Base-by-base conservation (phyloP, 2,329 filamentous ascomycete species). In the Amesomyces nigricolor region DNA sequence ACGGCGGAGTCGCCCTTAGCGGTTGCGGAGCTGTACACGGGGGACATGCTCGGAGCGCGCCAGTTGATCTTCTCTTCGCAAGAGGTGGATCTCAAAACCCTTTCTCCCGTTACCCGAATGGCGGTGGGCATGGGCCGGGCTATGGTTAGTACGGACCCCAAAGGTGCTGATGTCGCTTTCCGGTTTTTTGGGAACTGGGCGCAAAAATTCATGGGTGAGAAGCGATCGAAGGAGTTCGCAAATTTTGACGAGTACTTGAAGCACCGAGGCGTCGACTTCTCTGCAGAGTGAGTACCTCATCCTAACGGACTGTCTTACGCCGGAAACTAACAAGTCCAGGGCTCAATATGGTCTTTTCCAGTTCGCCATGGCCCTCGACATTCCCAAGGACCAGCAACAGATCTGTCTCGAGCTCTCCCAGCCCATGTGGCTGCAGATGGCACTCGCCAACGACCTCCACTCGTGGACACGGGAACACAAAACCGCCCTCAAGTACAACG, bases 391-490 rank as follows among this genome's bases (percentile, higher is more conserved):
- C 30, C 49, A 58, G 17, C 37, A 56, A 9, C 17, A 53, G 17
- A 43, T 19, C 9, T 56, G 47, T 11, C 30, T 51, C n/a, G 53
- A 56, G 8, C 43, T 60, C 10, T 47, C 22, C 4, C 43, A 39
- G 5, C 16, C 58, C 7, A 52, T 52, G n/a, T 56, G 38, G 50
- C 30, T 49, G 11, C 53, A 54, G 14, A 13, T 29, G 4, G 19
- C 42, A 4, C 51, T 58, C 3, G 29, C 43, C 5, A 61, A 61
- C 16, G 58, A 61, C 51, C 37, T 29, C 17, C 44, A 45, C 30
- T 61, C 58, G 4, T 54, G 47, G 50, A 47, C 54, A 16, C 40
- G 42, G 9, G 56, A 61, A 40, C 19, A 13, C 9, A 16, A 51
- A 5, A 16, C 16, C 9, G 47, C 30, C 6, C 9, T 14, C 11